Evolutionary conservation across 352 stramenopile genomes (phyloP).

Genomic region (Saprolegnia parasitica): DNA sequence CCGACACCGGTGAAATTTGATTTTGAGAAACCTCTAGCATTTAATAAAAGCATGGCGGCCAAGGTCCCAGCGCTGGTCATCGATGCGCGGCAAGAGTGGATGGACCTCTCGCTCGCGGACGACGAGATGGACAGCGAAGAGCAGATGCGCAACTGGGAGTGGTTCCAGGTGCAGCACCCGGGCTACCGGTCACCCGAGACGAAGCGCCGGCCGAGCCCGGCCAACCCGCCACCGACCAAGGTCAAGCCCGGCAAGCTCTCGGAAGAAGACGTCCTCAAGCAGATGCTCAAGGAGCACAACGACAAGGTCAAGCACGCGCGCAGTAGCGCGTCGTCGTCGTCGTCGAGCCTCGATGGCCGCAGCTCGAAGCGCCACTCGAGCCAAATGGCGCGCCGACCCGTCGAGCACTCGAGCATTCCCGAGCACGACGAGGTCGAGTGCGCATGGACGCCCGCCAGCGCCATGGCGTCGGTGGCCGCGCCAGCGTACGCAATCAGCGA

Average conservation of each 20-base stretch:
- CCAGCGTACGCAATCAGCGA: too few relatives aligned
- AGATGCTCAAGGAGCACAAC: conserved; percentile 24
- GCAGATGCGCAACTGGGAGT: conserved; percentile 25
- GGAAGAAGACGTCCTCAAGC: conserved; percentile 23
- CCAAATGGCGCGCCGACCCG: not conserved
- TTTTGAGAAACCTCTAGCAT: not conserved
- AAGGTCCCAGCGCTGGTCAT: conserved; percentile 4
- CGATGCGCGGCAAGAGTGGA: conserved; percentile 19
- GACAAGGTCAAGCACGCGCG: conserved; percentile 15
- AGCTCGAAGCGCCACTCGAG: not conserved
- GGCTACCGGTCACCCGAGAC: conserved; percentile 11
- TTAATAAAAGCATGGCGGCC: not conserved
- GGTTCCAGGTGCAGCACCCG: conserved; percentile 22
- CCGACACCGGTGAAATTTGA: too few relatives aligned
- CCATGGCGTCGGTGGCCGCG: too few relatives aligned
- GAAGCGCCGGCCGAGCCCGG: conserved; percentile 3
- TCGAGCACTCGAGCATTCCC: not conserved
- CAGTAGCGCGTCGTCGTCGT: not conserved
- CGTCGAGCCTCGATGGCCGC: not conserved
- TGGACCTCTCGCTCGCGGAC: conserved; percentile 17
- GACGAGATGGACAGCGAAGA: conserved; percentile 16
- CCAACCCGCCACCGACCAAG: not conserved
- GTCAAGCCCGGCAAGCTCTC: conserved; percentile 8
- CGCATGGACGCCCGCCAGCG: not conserved
- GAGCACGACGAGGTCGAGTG: not conserved